Evolutionary conservation across 2,329 filamentous ascomycete species (phyloP).

Genomic region (Trichophyton rubrum): DNA sequence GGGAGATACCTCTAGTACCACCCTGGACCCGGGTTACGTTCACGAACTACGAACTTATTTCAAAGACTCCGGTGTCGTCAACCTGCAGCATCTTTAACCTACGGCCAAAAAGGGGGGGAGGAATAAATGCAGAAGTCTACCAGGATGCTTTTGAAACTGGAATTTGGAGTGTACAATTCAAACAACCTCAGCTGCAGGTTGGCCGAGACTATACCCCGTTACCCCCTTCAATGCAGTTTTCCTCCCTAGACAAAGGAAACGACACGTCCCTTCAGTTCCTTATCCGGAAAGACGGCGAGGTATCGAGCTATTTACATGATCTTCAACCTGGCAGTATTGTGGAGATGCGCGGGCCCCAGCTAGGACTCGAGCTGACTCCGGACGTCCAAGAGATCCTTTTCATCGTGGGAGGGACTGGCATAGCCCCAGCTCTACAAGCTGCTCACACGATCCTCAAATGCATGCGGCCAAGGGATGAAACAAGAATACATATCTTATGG

Average conservation of each 20-base stretch:
- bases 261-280: constrained; percentile 52
- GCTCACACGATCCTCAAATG: constrained; percentile 45
- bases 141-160: constrained; percentile 46
- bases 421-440: constrained; percentile 78
- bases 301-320: constrained; percentile 65
- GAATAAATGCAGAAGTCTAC: constrained; percentile 27
- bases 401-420: constrained; percentile 81
- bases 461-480: constrained; percentile 21
- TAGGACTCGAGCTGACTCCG: constrained; percentile 51
- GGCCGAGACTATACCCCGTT: constrained; percentile 83
- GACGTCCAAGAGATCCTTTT: constrained; percentile 56
- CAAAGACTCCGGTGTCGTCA: constrained; percentile 34
- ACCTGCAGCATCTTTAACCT: constrained; percentile 37
- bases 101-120: constrained; percentile 18
- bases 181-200: constrained; percentile 89
- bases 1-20: constrained; percentile 17
- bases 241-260: constrained; percentile 13
- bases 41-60: constrained; percentile 31
- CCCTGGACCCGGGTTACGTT: constrained; percentile 28
- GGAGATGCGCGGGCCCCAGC: constrained; percentile 65
- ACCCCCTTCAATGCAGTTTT: constrained; percentile 37
- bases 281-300: constrained; percentile 75
- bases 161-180: constrained; percentile 82
- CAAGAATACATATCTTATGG: constrained; percentile 64
- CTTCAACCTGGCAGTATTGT: constrained; percentile 52